phyloP scores from a whole-genome alignment of 2,329 filamentous ascomycete species.

The Sporothrix protearum region DNA sequence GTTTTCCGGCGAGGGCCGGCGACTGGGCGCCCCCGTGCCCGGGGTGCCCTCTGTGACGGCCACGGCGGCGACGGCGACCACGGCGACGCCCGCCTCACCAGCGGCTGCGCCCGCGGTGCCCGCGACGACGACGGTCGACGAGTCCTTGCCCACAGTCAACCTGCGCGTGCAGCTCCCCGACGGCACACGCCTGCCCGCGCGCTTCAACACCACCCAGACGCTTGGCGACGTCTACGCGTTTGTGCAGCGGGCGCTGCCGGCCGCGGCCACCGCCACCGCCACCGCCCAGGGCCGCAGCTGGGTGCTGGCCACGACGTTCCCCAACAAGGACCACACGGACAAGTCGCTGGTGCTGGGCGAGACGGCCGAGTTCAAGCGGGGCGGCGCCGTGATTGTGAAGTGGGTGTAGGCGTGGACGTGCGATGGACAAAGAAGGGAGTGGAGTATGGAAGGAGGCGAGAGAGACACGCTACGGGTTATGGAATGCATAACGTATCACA shows the following conservation, averaged over 20 bases:
- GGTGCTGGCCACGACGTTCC: constrained; percentile 78
- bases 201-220: constrained; percentile 78
- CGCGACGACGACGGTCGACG: constrained; percentile 52
- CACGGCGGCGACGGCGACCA: constrained; percentile 28
- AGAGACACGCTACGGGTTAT: not conserved
- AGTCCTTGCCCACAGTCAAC: constrained; percentile 63
- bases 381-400: constrained; percentile 63
- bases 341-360: constrained; percentile 57
- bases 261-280: constrained; percentile 47
- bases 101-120: no score
- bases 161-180: constrained; percentile 76
- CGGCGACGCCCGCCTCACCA: constrained; percentile 31
- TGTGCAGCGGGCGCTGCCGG: constrained; percentile 60
- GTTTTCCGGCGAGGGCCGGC: constrained; percentile 67
- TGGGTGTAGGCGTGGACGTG: no score
- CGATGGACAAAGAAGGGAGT: not conserved
- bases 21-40: constrained; percentile 74
- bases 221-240: constrained; percentile 75
- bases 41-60: constrained; percentile 43
- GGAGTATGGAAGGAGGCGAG: not conserved
- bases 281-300: constrained; percentile 58
- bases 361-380: constrained; percentile 62
- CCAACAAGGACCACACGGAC: constrained; percentile 74
- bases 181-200: constrained; percentile 70
- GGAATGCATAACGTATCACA: not conserved